Evolutionary conservation across 345 rosid species (phyloP).

Genomic region (Eucalyptus curtisii): DNA sequence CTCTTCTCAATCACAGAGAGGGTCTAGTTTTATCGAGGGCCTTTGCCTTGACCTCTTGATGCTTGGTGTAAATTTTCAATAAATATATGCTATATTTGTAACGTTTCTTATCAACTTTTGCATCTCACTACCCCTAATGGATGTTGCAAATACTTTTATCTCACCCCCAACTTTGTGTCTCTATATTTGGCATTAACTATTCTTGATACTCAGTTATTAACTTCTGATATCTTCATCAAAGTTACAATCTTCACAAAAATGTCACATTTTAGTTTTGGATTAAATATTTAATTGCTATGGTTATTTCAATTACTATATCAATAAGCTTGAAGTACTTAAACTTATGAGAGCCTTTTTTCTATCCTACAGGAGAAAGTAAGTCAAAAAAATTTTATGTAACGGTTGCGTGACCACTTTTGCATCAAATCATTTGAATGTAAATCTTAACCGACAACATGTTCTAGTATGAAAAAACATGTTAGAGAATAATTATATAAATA

Average conservation of each 20-base stretch:
- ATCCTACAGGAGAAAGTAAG: neutral
- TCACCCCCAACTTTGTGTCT: neutral
- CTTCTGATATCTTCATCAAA: neutral
- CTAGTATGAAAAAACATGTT: neutral
- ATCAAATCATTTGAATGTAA: neutral
- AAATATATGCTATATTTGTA: neutral
- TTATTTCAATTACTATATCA: neutral
- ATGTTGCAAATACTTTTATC: neutral
- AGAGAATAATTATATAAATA: neutral
- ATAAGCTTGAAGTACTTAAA: neutral
- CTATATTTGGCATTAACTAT: neutral
- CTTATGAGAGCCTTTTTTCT: neutral
- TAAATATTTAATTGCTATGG: neutral
- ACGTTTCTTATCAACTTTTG: neutral
- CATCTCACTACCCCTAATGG: neutral
- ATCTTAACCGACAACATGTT: neutral
- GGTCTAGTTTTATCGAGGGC: neutral
- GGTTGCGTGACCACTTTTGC: neutral
- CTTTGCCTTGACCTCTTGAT: neutral
- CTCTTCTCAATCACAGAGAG: neutral
- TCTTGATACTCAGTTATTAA: neutral
- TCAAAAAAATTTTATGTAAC: rapidly evolving
- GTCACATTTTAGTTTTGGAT: neutral
- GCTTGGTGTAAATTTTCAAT: neutral
- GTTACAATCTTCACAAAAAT: neutral